Evolutionary conservation across 345 rosid species (phyloP), one percentile per base, ranked within the genome.

Genomic region (Euphorbia pulcherrima): DNA sequence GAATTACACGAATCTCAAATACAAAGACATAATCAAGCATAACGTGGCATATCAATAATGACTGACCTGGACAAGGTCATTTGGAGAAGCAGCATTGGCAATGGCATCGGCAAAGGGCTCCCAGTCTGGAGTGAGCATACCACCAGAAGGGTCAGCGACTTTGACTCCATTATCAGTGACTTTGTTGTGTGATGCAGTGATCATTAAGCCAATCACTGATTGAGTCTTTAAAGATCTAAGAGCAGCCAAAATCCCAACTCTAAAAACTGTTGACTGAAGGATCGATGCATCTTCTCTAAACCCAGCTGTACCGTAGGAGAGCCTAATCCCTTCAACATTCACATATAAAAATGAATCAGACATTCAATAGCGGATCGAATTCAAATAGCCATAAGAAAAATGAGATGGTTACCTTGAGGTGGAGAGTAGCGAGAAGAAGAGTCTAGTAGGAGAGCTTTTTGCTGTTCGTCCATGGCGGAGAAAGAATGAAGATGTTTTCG

Each of bases 71-170:
- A 89, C 72, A 6, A 93, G 89, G 17, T 73, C n/a, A 33, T 76
- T 64, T 1, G 88, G 74, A 68, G 88, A 79, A 24, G 87, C 62
- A 0, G 95, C 90, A 74, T 85, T 84, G 13, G 95, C 92, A 67
- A 93, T 83, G 27, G 88, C 82, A 76, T 91, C 90, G 0, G 97
- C 92, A 39, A 93, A 89, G 0, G 99, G 99, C 68, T 91, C 97
- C 99, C 99, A 93, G n/a, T 83, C 85, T 69, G 87, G 97, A 62
- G 92, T 82, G 72, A 91, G 91, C 97, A 93, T 87, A 2, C 84
- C 88, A 0, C 99, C 99, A 27, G 76, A 79, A 14, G 99, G 95
- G 69, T 91, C 99, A 18, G 90, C 74, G 66, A 94, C 78, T 77
- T 94, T 94, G 76, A 91, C 77, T 52, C 99, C 99, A 68, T 94